Conservation (phyloP, 2,329 filamentous ascomycete species). For the Alternaria sp. region DNA sequence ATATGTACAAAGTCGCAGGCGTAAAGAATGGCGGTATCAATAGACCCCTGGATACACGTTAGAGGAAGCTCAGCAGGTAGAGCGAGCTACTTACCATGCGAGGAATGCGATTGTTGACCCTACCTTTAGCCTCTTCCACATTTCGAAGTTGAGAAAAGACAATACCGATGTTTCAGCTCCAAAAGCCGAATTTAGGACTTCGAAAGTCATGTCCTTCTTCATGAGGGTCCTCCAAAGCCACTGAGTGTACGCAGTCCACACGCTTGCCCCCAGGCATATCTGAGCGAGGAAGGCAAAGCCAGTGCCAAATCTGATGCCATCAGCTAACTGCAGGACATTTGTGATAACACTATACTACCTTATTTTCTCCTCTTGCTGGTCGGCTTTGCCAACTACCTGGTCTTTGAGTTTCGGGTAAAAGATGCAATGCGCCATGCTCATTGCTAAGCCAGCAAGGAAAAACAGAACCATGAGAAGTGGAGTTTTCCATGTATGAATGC, state of each 20-base stretch:
- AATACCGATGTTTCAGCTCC: not conserved
- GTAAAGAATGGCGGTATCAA: constrained; percentile 1
- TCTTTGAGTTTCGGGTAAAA: not conserved
- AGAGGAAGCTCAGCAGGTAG: not conserved
- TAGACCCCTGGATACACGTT: not conserved
- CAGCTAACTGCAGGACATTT: not conserved
- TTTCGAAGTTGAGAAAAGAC: not conserved
- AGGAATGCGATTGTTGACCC: not conserved
- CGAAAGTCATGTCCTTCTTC: not conserved
- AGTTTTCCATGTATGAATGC: not conserved
- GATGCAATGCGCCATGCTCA: constrained; percentile 1
- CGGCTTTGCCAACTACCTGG: not conserved
- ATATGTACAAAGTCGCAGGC: constrained; percentile 3
- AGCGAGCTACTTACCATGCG: constrained; percentile 1
- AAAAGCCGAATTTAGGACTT: not conserved
- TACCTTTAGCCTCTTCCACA: constrained; percentile 3
- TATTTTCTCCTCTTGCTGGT: not conserved
- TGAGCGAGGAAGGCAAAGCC: constrained; percentile 3
- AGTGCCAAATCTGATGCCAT: not conserved
- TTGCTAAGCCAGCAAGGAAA: not conserved
- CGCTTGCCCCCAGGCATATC: constrained; percentile 1
- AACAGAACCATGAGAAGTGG: not conserved
- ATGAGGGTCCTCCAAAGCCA: not conserved
- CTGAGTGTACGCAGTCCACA: not conserved
- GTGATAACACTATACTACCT: not conserved